Percentiles rank a stretch among this genome's conserved stretches.
These are phyloP conservation scores for Claviceps sp. DNA, from an alignment of 2,329 filamentous ascomycete genomes.

Conservation along the genomic window DNA sequence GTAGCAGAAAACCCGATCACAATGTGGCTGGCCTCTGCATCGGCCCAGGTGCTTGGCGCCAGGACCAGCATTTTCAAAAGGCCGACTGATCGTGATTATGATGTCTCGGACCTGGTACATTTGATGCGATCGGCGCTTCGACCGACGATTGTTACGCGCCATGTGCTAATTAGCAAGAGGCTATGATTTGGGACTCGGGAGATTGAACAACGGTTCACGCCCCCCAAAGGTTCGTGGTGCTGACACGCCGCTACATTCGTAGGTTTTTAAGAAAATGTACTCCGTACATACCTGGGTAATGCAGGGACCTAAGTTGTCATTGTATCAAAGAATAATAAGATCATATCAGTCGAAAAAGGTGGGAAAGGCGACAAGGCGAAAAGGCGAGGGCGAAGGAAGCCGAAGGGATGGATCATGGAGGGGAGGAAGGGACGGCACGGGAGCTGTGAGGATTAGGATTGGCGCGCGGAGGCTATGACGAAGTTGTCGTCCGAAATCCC, in stretches of 20 bases:
- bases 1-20: background rate
- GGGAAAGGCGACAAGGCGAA: background rate
- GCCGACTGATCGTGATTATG: background rate
- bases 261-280: no score
- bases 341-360: background rate
- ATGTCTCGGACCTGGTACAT: background rate
- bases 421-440: background rate
- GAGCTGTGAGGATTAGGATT: background rate
- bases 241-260: no score
- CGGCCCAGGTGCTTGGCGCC: background rate
- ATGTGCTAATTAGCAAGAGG: no score
- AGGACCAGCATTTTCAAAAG: background rate
- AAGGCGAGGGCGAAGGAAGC: background rate
- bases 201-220: no score
- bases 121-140: no score
- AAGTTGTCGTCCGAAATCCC: no score
- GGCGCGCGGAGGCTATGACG: no score
- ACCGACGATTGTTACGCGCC: no score
- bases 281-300: no score
- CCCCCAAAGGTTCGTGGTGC: no score
- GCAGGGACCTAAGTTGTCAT: no score
- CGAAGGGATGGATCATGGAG: background rate
- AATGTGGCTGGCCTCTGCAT: background rate
- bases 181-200: no score
- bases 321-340: background rate